Evolutionary conservation across 345 rosid genomes (phyloP).

Genomic region (Citrus inodora): DNA sequence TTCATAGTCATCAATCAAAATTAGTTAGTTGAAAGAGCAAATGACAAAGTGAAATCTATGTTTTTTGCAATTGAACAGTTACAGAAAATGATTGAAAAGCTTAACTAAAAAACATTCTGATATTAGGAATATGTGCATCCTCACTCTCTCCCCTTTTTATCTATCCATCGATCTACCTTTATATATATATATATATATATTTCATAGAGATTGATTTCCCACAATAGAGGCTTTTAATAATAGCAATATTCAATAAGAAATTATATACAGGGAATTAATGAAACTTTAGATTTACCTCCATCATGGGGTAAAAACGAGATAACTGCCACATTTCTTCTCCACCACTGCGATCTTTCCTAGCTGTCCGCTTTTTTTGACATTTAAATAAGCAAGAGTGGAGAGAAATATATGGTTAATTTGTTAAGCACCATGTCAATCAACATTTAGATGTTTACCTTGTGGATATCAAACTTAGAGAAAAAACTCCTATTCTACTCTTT

Average conservation of each 20-base stretch:
- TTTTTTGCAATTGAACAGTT: neutral
- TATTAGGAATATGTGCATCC: no score
- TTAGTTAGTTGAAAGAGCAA: neutral
- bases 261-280: neutral
- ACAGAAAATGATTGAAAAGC: neutral
- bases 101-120: no score
- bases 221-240: neutral
- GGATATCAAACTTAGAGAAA: slow-evolving; percentile 85
- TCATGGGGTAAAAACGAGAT: slow-evolving; percentile 91
- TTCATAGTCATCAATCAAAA: neutral
- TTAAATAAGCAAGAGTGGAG: slow-evolving; percentile 12
- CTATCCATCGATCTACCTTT: neutral
- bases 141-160: neutral
- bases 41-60: neutral
- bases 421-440: slow-evolving; percentile 9
- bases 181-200: no score
- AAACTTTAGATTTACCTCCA: slow-evolving; percentile 57
- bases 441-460: slow-evolving; percentile 51
- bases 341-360: slow-evolving; percentile 65
- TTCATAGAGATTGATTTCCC: neutral
- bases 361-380: slow-evolving; percentile 75
- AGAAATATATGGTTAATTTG: neutral
- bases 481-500: slow-evolving; percentile 55
- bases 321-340: slow-evolving; percentile 80
- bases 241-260: neutral